Conservation (phyloP, 2,329 filamentous ascomycete species). For the Annulohypoxylon truncatum region DNA sequence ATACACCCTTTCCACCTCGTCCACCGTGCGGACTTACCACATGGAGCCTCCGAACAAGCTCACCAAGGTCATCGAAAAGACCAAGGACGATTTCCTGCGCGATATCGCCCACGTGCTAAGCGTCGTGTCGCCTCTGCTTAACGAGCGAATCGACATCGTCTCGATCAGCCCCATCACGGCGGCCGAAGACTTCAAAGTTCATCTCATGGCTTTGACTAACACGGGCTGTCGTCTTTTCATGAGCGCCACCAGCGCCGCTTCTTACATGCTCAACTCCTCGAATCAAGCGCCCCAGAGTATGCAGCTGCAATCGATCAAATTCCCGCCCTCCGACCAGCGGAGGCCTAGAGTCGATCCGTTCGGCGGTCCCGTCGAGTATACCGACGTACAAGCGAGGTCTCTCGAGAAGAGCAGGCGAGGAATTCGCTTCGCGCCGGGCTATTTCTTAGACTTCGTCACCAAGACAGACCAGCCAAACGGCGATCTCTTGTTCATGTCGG, state of each 20-base stretch:
- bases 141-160: slow-evolving; percentile 77
- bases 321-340: slow-evolving; percentile 73
- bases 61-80: slow-evolving; percentile 74
- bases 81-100: slow-evolving; percentile 68
- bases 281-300: slow-evolving; percentile 86
- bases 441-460: slow-evolving; percentile 86
- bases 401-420: slow-evolving; percentile 64
- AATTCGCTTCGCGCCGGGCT: slow-evolving; percentile 82
- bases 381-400: slow-evolving; percentile 61
- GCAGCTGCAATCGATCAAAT: slow-evolving; percentile 97
- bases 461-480: slow-evolving; percentile 68
- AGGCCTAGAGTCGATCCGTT: slow-evolving; percentile 41
- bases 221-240: slow-evolving; percentile 93
- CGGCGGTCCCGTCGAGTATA: slow-evolving; percentile 53
- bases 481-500: slow-evolving; percentile 83
- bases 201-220: slow-evolving; percentile 89
- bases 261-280: slow-evolving; percentile 70
- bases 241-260: slow-evolving; percentile 84
- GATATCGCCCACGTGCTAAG: slow-evolving; percentile 87
- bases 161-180: slow-evolving; percentile 87
- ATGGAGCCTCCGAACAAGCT: slow-evolving; percentile 75
- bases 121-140: slow-evolving; percentile 76
- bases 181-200: slow-evolving; percentile 82
- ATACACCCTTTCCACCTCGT: slow-evolving; percentile 89
- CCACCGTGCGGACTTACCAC: slow-evolving; percentile 91